phyloP scores from a whole-genome alignment of 169 alveolate species.

The Cryptosporidium sp. region DNA sequence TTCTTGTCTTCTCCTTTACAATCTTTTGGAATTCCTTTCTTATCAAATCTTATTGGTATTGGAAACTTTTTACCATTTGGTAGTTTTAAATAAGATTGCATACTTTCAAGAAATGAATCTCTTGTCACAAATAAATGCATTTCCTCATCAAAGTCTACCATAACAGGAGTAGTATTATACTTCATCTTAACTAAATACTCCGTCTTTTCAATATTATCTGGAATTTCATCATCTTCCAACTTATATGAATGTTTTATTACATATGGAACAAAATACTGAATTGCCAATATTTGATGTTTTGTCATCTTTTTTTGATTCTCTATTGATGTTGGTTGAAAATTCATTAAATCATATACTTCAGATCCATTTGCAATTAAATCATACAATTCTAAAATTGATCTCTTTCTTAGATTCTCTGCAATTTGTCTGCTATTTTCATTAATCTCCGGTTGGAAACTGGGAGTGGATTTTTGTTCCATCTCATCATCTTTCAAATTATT shows the following conservation, averaged over 20 bases:
- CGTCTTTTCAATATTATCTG: conserved; percentile 3
- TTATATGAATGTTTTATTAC: conserved; percentile 35
- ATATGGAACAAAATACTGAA: conserved; percentile 70
- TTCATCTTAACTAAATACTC: background rate
- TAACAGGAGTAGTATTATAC: conserved; percentile 21
- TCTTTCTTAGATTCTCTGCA: conserved; percentile 28
- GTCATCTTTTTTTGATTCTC: conserved; percentile 24
- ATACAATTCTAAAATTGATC: conserved; percentile 44
- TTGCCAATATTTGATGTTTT: conserved; percentile 46
- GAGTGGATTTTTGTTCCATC: background rate
- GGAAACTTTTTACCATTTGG: conserved; percentile 60
- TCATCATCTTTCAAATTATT: background rate
- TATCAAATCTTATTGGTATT: conserved; percentile 52
- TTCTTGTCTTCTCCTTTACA: background rate
- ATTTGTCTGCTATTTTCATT: conserved; percentile 56
- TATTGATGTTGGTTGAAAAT: conserved; percentile 10
- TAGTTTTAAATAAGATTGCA: conserved; percentile 14
- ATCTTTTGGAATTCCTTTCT: background rate
- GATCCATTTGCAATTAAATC: conserved; percentile 51
- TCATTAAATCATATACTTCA: conserved; percentile 41
- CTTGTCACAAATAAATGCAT: conserved; percentile 21
- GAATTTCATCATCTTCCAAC: conserved; percentile 34
- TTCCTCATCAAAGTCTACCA: conserved; percentile 36
- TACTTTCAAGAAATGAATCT: conserved; percentile 23
- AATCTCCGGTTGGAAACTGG: conserved; percentile 47